Evolutionary conservation across 1,139 yeast genomes (phyloP), one percentile per base, ranked within the genome.

Genomic region (Hansenula sp.): DNA sequence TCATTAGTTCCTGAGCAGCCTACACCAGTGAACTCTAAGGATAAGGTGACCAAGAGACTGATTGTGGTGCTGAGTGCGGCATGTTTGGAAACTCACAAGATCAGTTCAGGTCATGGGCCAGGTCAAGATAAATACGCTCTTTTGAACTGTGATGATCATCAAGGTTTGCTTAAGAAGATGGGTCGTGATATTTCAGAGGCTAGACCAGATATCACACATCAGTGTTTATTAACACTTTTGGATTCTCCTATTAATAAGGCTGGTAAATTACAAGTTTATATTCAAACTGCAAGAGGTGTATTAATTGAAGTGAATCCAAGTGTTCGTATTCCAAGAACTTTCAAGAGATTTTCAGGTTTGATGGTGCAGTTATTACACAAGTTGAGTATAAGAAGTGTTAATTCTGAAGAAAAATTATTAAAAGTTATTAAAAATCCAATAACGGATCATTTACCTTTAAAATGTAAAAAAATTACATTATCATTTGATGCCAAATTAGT

Each of bases 181-280:
- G 96, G 96, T 36, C 77, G 97, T 60, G 97, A 92, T 61, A 92
- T 92, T 52, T 90, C 96, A 35, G 98, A 92, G 61, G 97, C 97
- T 6, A 79, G 98, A 64, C 98, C 98, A 18, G 98, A 92, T 64
- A 92, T 92, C 57, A 90, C 97, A 35, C 98, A 92, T 62, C 92
- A 87, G 64, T 92, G 98, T 70, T 77, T 92, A 40, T 73, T 92
- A 61, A 92, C 98, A 3, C 73, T 92, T 51, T 73, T 92, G 56
- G 98, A 92, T 61, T 87, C 96, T 13, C 98, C 98, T 32, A 85
- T 92, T 58, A 94, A 92, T 70, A 92, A 92, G 65, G 97, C 97
- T 4, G 98, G 98, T 9, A 87, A 81, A 62, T 74, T 92, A 48
- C 98, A 92, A 65, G 98, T 92, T 16, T 92, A 90, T 65, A 90